Evolutionary conservation across 768 basidiomycete species (phyloP).

Genomic region (Rhodotorula sphaerocarpa): DNA sequence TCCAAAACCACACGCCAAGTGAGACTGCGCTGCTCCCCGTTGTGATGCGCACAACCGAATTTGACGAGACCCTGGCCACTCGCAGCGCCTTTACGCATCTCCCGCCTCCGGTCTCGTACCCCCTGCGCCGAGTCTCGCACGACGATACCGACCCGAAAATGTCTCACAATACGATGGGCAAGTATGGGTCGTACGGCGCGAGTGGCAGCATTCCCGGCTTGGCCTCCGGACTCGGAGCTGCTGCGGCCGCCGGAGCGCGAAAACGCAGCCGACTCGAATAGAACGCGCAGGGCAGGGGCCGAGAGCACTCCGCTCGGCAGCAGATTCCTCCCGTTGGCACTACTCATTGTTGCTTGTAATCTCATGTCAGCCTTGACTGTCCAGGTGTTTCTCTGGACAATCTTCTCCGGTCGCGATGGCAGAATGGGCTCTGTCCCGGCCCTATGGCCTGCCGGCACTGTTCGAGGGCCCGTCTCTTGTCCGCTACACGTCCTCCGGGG

Average conservation of each 20-base stretch:
- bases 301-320: no score
- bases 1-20: constrained; percentile 78
- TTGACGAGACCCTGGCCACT: background rate
- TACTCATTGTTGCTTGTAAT: no score
- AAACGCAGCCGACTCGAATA: constrained; percentile 13
- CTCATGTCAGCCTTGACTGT: no score
- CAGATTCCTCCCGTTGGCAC: no score
- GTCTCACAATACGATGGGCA: constrained; percentile 12
- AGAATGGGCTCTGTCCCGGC: no score
- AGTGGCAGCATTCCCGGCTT: constrained; percentile 2
- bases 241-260: background rate
- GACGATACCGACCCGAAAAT: constrained; percentile 54
- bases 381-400: no score
- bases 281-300: no score
- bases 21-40: constrained; percentile 41
- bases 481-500: no score
- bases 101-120: constrained; percentile 62
- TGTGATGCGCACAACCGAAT: no score
- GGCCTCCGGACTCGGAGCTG: background rate
- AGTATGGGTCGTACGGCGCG: constrained; percentile 7
- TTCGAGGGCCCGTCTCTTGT: no score
- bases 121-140: constrained; percentile 77
- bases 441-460: no score
- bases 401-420: no score
- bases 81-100: constrained; percentile 66